Conservation (phyloP, 345 rosid species). For the Cochlearia excelsa region DNA sequence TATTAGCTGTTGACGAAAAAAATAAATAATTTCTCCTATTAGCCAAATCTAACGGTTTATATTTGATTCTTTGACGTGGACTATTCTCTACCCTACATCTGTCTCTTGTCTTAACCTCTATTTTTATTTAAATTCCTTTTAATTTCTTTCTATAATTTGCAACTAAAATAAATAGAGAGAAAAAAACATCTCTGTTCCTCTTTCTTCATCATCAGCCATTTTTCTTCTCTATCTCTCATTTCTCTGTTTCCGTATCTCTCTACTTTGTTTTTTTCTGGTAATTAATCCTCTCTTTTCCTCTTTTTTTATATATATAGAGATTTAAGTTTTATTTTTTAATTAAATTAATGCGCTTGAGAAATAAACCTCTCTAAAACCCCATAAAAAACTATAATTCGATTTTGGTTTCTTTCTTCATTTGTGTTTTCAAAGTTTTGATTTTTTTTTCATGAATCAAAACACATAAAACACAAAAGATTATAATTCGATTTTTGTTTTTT, state of each 20-base stretch:
- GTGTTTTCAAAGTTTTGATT: not conserved
- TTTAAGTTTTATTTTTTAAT: not conserved
- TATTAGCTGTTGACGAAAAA: too few relatives aligned
- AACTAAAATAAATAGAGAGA: slow-evolving; percentile 5
- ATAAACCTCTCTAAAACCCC: not conserved
- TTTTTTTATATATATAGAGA: not conserved
- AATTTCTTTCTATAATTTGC: slow-evolving; percentile 3
- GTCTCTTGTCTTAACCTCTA: slow-evolving; percentile 21
- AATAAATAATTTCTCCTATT: not conserved
- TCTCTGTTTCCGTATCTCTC: slow-evolving; percentile 27
- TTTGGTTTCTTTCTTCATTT: slow-evolving; percentile 11
- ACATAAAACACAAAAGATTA: not conserved
- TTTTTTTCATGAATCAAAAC: not conserved
- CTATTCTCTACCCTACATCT: slow-evolving; percentile 1
- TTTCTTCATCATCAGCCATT: slow-evolving; percentile 31
- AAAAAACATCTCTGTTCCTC: slow-evolving; percentile 22
- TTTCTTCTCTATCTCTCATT: slow-evolving; percentile 18
- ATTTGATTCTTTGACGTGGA: slow-evolving; percentile 28
- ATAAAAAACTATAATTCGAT: not conserved
- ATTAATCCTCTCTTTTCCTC: not conserved
- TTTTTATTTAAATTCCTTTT: not conserved
- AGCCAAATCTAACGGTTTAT: slow-evolving; percentile 19
- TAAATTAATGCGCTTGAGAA: not conserved
- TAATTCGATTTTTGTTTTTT: slow-evolving; percentile 1
- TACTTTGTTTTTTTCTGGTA: slow-evolving; percentile 9